These are phyloP conservation scores for Globisporangium megalacanthum DNA, from an alignment of 352 stramenopile genomes.

Conservation along the genomic window DNA sequence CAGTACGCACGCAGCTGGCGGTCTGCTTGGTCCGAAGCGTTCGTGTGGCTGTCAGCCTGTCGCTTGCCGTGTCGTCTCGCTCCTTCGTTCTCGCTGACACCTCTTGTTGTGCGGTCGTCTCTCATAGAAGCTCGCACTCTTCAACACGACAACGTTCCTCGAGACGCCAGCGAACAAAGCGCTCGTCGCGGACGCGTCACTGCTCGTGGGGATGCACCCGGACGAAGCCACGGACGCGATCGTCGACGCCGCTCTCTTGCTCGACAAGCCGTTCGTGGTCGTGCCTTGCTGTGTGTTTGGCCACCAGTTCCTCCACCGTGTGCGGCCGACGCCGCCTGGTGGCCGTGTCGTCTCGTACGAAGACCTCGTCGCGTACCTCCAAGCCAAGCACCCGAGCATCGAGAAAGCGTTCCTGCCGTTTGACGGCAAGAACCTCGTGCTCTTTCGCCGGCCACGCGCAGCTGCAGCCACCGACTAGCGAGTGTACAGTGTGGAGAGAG, in stretches of 20 bases:
- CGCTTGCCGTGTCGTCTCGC: not conserved
- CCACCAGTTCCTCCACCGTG: constrained; percentile 82
- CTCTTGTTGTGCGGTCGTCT: not conserved
- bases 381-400: constrained; percentile 59
- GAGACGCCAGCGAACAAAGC: constrained; percentile 32
- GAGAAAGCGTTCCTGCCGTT: constrained; percentile 64
- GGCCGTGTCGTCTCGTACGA: constrained; percentile 71
- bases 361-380: constrained; percentile 73
- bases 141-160: constrained; percentile 61
- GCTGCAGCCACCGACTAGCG: not conserved
- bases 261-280: constrained; percentile 92
- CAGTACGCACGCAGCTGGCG: not conserved
- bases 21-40: not conserved
- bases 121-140: constrained; percentile 33
- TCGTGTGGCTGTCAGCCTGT: not conserved
- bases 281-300: constrained; percentile 97
- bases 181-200: constrained; percentile 66
- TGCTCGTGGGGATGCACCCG: constrained; percentile 92
- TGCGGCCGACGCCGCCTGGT: constrained; percentile 22
- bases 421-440: constrained; percentile 81
- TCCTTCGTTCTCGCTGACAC: not conserved
- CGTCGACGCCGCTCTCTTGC: constrained; percentile 86
- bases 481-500: too few species aligned
- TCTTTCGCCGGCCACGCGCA: constrained; percentile 34
- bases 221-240: constrained; percentile 95